Percentiles rank a stretch among this genome's conserved stretches.
Evolutionary conservation across 2,329 filamentous ascomycete species (phyloP).

Genomic region (Drechslerella stenobrocha): DNA sequence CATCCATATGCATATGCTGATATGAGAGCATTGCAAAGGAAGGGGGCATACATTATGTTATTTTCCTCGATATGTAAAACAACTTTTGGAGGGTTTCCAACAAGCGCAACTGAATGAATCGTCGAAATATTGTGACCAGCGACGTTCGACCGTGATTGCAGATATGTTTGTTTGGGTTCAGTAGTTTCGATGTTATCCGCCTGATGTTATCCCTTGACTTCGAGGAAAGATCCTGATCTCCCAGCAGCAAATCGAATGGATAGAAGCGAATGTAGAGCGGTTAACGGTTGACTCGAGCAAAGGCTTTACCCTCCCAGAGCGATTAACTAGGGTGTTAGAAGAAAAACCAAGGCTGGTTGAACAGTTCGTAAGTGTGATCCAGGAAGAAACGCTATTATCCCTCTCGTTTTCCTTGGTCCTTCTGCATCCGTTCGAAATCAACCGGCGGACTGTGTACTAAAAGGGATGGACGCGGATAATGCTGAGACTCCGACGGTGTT

Average conservation of each 20-base stretch:
- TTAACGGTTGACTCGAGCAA: constrained; percentile 11
- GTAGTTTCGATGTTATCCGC: constrained; percentile 1
- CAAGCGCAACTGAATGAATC: constrained; percentile 28
- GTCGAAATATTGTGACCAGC: constrained; percentile 20
- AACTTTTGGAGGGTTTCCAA: constrained; percentile 7
- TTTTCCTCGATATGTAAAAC: constrained; percentile 14
- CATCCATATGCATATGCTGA: not conserved
- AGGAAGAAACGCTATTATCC: constrained; percentile 42
- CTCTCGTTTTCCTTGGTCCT: constrained; percentile 16
- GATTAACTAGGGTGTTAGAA: constrained; percentile 18
- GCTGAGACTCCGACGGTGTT: constrained; percentile 34
- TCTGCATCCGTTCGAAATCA: constrained; percentile 30
- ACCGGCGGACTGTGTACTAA: constrained; percentile 30
- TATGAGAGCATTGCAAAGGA: not conserved
- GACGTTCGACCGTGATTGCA: not conserved
- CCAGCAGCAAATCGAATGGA: constrained; percentile 38
- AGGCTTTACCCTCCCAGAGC: constrained; percentile 44
- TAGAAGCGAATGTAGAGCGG: constrained; percentile 16
- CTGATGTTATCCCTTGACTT: constrained; percentile 15
- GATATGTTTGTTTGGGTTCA: not conserved
- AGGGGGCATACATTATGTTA: constrained; percentile 22
- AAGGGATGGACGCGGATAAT: constrained; percentile 37
- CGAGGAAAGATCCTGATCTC: constrained; percentile 45
- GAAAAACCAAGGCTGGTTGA: constrained; percentile 6
- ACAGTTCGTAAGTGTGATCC: constrained; percentile 10